phyloP scores from a whole-genome alignment of 768 basidiomycete genomes.

The Russula griseocarnosa region DNA sequence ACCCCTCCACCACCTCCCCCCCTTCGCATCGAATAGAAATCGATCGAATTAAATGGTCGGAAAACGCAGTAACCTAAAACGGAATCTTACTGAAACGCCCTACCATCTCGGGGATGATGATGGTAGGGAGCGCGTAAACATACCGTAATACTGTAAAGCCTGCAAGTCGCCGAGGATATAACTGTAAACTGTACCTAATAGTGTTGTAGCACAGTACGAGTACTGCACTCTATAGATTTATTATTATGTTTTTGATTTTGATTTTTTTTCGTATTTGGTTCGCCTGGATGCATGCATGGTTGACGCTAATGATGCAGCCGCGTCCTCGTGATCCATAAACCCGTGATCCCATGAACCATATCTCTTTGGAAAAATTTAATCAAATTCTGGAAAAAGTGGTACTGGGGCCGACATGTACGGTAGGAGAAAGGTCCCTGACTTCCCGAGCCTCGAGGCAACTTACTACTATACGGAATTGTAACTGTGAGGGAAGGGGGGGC shows the following conservation, averaged over 20 bases:
- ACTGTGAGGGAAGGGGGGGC: not conserved
- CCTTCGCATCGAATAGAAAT: too few species aligned
- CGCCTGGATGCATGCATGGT: too few species aligned
- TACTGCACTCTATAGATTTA: not conserved
- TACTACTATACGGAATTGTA: not conserved
- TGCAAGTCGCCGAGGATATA: not conserved
- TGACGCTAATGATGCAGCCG: not conserved
- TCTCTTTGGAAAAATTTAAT: not conserved
- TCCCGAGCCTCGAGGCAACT: not conserved
- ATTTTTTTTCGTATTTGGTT: not conserved
- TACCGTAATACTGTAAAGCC: not conserved
- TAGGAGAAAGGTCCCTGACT: not conserved
- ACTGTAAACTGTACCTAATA: too few species aligned
- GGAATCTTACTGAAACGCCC: not conserved
- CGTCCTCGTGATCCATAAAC: not conserved
- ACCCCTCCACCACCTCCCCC: too few species aligned
- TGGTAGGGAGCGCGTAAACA: not conserved
- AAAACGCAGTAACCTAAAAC: not conserved
- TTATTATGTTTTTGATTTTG: not conserved
- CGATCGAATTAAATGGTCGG: not conserved
- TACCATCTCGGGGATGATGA: not conserved
- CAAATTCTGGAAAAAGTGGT: not conserved
- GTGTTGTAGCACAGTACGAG: not conserved
- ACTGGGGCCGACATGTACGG: not conserved
- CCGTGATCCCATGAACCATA: too few species aligned